These are phyloP conservation scores for Furcasterigmium sp. DNA, from an alignment of 2,329 filamentous ascomycete species.

Conservation along the genomic window DNA sequence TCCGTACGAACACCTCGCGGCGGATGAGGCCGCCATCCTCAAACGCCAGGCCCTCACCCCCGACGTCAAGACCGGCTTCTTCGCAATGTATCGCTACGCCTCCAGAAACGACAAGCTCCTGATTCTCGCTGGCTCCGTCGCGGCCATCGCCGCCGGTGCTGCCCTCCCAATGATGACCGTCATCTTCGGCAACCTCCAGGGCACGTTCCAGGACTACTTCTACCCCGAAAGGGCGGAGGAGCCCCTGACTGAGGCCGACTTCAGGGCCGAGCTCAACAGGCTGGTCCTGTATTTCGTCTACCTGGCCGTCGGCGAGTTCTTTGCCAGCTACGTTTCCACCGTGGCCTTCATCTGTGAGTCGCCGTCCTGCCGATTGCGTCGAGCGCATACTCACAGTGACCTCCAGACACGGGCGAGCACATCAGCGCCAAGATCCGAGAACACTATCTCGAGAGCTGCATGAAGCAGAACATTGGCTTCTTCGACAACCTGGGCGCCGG, in stretches of 20 bases:
- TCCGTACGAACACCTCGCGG: constrained; percentile 56
- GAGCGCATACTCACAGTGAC: too few species aligned
- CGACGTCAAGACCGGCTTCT: constrained; percentile 57
- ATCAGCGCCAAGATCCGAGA: constrained; percentile 74
- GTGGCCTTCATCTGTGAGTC: constrained; percentile 72
- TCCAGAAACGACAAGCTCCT: constrained; percentile 56
- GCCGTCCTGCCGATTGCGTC: too few species aligned
- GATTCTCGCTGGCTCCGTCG: constrained; percentile 60
- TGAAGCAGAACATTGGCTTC: constrained; percentile 86
- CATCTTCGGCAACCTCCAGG: constrained; percentile 72
- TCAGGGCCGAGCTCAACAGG: constrained; percentile 53
- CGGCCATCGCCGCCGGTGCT: constrained; percentile 67
- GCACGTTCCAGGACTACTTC: constrained; percentile 64
- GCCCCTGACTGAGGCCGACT: constrained; percentile 43
- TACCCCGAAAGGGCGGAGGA: constrained; percentile 21
- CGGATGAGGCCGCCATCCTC: constrained; percentile 61
- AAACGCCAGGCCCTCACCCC: constrained; percentile 64
- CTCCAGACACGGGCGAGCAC: constrained; percentile 64
- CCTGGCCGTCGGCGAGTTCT: constrained; percentile 74
- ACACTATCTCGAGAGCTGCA: constrained; percentile 76
- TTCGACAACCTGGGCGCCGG: constrained; percentile 91
- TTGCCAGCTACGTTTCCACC: constrained; percentile 72
- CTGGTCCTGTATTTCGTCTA: constrained; percentile 83
- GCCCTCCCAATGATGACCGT: constrained; percentile 77
- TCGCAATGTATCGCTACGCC: constrained; percentile 65